Conservation (phyloP, 2,329 filamentous ascomycete genomes). For the Cytospora schulzeri region DNA sequence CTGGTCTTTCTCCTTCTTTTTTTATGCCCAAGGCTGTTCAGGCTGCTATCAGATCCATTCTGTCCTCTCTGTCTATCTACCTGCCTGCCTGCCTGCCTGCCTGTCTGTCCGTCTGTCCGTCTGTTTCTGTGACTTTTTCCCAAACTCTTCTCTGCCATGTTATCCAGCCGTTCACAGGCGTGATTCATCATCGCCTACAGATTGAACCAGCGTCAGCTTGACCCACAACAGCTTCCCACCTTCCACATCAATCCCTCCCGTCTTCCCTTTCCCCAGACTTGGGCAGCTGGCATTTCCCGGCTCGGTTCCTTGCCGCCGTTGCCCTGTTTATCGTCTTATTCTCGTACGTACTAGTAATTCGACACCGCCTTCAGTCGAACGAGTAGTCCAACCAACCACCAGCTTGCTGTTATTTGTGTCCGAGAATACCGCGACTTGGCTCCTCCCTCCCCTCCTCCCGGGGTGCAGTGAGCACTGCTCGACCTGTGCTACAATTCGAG, state of each 20-base stretch:
- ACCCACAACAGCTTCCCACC: constrained; percentile 19
- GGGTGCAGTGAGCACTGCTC: constrained; percentile 7
- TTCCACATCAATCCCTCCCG: constrained; percentile 6
- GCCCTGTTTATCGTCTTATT: constrained; percentile 16
- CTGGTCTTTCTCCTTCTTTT: neutral
- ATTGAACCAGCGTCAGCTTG: constrained; percentile 14
- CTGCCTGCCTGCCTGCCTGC: too few species aligned
- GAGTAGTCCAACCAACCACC: constrained; percentile 4
- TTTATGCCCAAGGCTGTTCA: neutral
- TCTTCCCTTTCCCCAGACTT: neutral
- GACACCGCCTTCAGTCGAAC: constrained; percentile 5
- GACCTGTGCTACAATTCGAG: neutral
- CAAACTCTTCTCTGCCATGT: neutral
- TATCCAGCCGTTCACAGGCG: neutral
- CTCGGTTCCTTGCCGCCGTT: constrained; percentile 2
- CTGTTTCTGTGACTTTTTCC: neutral
- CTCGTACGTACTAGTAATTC: constrained; percentile 12
- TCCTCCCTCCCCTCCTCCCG: neutral
- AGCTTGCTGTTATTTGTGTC: constrained; percentile 2
- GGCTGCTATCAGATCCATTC: neutral
- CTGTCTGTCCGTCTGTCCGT: neutral
- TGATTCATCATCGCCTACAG: neutral
- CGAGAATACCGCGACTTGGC: constrained; percentile 13
- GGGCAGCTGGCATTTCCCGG: constrained; percentile 6
- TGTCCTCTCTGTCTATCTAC: neutral